A percentile compares a stretch with the other conserved stretches of the same genome.
These are phyloP conservation scores for Penicillium simplicissimum DNA, from an alignment of 495 filamentous ascomycete species.

Conservation along the genomic window DNA sequence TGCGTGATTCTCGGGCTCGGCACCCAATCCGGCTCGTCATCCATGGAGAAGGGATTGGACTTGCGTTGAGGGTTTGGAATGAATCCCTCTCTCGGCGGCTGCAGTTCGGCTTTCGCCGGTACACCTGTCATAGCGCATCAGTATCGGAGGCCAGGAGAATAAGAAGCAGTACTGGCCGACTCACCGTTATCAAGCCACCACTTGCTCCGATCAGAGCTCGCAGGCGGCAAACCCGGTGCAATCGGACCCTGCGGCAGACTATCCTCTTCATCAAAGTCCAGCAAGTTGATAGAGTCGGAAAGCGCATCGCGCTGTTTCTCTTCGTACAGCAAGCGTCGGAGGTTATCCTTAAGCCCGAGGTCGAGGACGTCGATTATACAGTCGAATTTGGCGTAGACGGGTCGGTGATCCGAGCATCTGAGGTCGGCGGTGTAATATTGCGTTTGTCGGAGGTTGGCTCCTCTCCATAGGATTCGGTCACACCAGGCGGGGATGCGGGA, in stretches of 20 bases:
- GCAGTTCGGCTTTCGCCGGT: conserved; percentile 69
- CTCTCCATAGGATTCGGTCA: conserved; percentile 87
- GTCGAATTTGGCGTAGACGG: conserved; percentile 85
- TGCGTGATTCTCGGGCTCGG: background rate
- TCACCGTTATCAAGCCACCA: conserved; percentile 92
- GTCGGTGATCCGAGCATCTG: conserved; percentile 89
- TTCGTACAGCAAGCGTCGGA: conserved; percentile 71
- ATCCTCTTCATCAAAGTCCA: conserved; percentile 73
- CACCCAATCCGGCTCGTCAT: conserved; percentile 78
- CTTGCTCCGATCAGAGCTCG: conserved; percentile 84
- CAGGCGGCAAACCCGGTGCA: conserved; percentile 77
- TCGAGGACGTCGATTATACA: conserved; percentile 80
- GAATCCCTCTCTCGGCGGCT: conserved; percentile 59
- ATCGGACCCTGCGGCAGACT: conserved; percentile 71
- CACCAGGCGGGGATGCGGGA: conserved; percentile 95
- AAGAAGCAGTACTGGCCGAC: conserved; percentile 9
- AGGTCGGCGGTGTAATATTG: conserved; percentile 77
- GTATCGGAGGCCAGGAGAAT: background rate
- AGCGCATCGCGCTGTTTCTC: conserved; percentile 57
- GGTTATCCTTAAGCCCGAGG: conserved; percentile 64
- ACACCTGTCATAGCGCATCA: conserved; percentile 50
- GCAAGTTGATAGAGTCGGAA: conserved; percentile 39
- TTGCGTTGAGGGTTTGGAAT: conserved; percentile 70
- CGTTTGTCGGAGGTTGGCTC: conserved; percentile 75
- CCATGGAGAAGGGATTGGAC: conserved; percentile 76